Conservation (phyloP, 805 yeast species). For the Metschnikowia matae region DNA sequence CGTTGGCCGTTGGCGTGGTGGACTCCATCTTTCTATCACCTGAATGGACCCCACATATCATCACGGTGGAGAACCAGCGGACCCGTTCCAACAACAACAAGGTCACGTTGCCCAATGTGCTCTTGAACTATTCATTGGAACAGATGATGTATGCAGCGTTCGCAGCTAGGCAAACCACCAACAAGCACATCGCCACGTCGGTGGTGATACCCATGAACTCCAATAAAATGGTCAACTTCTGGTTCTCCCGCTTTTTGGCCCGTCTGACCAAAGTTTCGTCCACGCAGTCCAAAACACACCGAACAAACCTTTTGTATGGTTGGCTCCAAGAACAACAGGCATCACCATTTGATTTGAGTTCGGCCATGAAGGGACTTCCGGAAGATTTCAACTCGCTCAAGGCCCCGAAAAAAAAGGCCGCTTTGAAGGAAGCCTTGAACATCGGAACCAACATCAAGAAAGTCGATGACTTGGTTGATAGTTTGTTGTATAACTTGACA, state of each 20-base stretch:
- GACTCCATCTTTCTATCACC: slow-evolving; percentile 18
- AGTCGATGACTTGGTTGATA: slow-evolving; percentile 64
- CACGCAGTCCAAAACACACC: slow-evolving; percentile 10
- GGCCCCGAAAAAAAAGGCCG: slow-evolving; percentile 6
- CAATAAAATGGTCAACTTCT: slow-evolving; percentile 34
- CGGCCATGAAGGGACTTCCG: slow-evolving; percentile 3
- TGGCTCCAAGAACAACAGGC: slow-evolving; percentile 12
- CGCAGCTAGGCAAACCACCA: slow-evolving; percentile 17
- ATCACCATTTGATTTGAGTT: slow-evolving; percentile 12
- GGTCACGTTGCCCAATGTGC: slow-evolving; percentile 37
- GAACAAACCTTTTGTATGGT: slow-evolving; percentile 11
- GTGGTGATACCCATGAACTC: slow-evolving; percentile 36
- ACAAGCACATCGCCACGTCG: slow-evolving; percentile 8
- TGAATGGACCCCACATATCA: slow-evolving; percentile 20
- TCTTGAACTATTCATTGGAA: slow-evolving; percentile 36
- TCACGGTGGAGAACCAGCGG: slow-evolving; percentile 38
- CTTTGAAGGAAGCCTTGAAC: slow-evolving; percentile 7
- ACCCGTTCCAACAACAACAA: slow-evolving; percentile 32
- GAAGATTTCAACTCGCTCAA: slow-evolving; percentile 4
- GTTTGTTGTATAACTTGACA: slow-evolving; percentile 51
- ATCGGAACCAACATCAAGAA: slow-evolving; percentile 27
- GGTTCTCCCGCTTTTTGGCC: slow-evolving; percentile 33
- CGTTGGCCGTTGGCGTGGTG: slow-evolving; percentile 18
- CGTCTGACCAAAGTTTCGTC: slow-evolving; percentile 12
- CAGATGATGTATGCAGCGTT: slow-evolving; percentile 32